Base-by-base conservation (phyloP, 495 filamentous ascomycete species). In the Penicillium crystallinum region DNA sequence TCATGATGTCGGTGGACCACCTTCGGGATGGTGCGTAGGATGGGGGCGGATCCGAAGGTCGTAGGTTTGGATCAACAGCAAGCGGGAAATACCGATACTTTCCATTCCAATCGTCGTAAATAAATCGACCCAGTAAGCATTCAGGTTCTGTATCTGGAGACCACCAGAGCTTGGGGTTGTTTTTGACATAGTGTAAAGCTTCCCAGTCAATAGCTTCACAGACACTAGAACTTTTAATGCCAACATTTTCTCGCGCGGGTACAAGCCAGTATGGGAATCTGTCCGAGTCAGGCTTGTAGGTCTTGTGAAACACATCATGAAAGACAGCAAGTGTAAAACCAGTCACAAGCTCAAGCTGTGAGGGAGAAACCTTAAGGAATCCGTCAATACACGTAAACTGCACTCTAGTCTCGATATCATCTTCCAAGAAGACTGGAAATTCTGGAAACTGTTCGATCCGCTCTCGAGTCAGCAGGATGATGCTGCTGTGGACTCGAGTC, bases 241-340 rank as follows among this genome's bases (percentile, higher is more conserved):
- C 23, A 1, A 48, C 6, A 17, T 40, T 22, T 15, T 21, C 35
- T 4, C 21, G 53, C 4, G 38, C 65, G 5, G 93, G 93, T 5
- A 81, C 87, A 35, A 97, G 66, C 78, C 91, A 97, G 67, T 96
- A 98, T 0, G 90, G 83, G 62, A 95, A 85, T 14, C 83, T 80
- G 8, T 78, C 71, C 0, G 72, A 44, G 25, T 85, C 75, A 0
- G 75, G 58, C 33, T 86, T 84, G 60, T 89, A 98, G 4, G 71
- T 75, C 66, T 98, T 98, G 55, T 88, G 90, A 66, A 96, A 98
- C 0, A 97, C 69, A 61, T 97, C 89, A n/a, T 80, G 72, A 60
- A 91, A 96, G 3, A 95, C 65, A 8, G 78, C 77, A 30, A 91
- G 70, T 0, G 89, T 95, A 57, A 95, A 92, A 1, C 62, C 61